Percentiles rank a stretch among this genome's conserved stretches.
Conservation (phyloP, 1,284 basidiomycete genomes). For the Bjerkandera adusta region DNA sequence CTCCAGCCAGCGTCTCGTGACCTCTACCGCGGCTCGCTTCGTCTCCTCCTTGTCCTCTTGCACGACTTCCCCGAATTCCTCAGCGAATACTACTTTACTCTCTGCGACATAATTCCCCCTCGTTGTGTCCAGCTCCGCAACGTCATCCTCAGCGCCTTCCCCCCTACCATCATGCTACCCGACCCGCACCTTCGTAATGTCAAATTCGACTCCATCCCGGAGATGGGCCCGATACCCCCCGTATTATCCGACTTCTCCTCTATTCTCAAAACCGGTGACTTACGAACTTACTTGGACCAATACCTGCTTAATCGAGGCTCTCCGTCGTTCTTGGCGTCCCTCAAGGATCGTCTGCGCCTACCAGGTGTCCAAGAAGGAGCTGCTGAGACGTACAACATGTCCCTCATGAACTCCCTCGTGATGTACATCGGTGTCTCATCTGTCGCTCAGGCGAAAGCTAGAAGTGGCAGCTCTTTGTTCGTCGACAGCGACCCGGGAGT, state of each 20-base stretch:
- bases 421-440: conserved; percentile 93
- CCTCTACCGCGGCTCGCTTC: conserved; percentile 90
- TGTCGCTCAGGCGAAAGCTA: conserved; percentile 80
- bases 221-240: conserved; percentile 88
- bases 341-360: conserved; percentile 76
- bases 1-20: conserved; percentile 83
- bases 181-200: conserved; percentile 82
- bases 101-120: conserved; percentile 90
- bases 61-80: conserved; percentile 99
- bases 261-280: conserved; percentile 75
- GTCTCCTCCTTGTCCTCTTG: conserved; percentile 90
- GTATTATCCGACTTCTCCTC: conserved; percentile 90
- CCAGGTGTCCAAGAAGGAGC: conserved; percentile 48
- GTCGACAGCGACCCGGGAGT: conserved; percentile 80
- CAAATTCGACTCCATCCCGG: conserved; percentile 72
- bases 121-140: conserved; percentile 97
- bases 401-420: conserved; percentile 89
- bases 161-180: conserved; percentile 81
- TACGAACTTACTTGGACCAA: conserved; percentile 79
- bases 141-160: conserved; percentile 95
- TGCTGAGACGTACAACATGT: conserved; percentile 80
- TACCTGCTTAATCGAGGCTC: conserved; percentile 73
- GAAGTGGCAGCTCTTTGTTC: conserved; percentile 79
- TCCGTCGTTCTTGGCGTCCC: conserved; percentile 69
- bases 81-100: conserved; percentile 93